Percentiles rank a stretch among this genome's conserved stretches.
Evolutionary conservation across 1,284 basidiomycete species (phyloP).

Genomic region (Cystobasidium sp.): DNA sequence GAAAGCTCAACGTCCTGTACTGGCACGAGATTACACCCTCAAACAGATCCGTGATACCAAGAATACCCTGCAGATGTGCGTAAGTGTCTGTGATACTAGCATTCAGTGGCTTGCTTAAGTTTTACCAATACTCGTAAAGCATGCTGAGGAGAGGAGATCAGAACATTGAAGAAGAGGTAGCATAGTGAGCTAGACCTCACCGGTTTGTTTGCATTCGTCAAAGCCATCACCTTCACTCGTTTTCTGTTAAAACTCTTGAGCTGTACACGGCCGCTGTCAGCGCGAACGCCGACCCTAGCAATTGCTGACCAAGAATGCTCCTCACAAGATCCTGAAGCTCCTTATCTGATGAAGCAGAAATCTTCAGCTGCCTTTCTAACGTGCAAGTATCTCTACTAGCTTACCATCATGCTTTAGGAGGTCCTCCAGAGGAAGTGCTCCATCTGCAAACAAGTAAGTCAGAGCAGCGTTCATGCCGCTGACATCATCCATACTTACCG

Average conservation of each 20-base stretch:
- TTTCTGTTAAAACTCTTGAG: constrained; percentile 32
- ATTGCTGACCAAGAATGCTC: background rate
- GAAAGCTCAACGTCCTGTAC: constrained; percentile 29
- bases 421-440: constrained; percentile 34
- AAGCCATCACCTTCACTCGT: constrained; percentile 40
- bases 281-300: background rate
- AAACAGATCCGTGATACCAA: constrained; percentile 40
- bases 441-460: constrained; percentile 7
- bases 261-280: background rate
- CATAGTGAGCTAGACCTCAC: background rate
- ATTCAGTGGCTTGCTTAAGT: no score
- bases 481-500: background rate
- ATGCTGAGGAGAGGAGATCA: constrained; percentile 9
- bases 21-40: constrained; percentile 40
- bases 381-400: background rate
- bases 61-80: constrained; percentile 11
- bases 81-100: background rate
- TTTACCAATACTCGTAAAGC: constrained; percentile 34
- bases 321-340: constrained; percentile 28
- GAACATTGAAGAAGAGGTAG: background rate
- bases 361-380: background rate
- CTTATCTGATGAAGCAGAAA: constrained; percentile 14
- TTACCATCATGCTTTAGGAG: constrained; percentile 11
- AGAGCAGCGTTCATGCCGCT: background rate
- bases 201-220: constrained; percentile 43